Evolutionary conservation across 2,329 filamentous ascomycete genomes (phyloP), one percentile per base, ranked within the genome.

Genomic region (Penicillium sp.): DNA sequence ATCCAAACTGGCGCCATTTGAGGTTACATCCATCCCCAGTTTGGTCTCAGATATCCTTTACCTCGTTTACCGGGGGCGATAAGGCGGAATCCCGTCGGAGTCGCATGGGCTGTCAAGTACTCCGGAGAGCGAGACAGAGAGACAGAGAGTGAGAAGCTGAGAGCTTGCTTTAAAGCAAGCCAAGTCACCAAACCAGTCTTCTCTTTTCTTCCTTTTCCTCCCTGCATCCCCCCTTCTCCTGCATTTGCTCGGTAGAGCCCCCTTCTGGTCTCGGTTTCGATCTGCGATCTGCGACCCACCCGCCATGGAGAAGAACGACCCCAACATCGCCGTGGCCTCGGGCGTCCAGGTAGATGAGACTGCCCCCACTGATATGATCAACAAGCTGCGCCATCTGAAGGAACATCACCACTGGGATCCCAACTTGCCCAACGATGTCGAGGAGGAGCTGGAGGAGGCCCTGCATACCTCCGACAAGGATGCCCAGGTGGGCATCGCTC

Each of bases 331-430:
- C 48, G 52, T 65, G 11, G 64, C 66, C 58, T 55, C 60, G 20
- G 58, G 61, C 48, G 55, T 59, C 20, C 57, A 51, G 57, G 60
- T 63, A 47, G 65, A 71, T 17, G 68, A 67, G 50, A 64, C 60
- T 15, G 67, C 63, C 4, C 60, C 68, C 3, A 65, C 62, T 47
- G 70, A 71, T 34, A 67, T 69, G 3, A 54, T 69, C n/a, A 50
- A 57, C 4, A 67, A 74, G 42, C 78, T 88, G 57, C 82, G 81
- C 68, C 78, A 84, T 57, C 83, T 88, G 69, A 84, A 86, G 68
- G 82, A 82, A 67, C 80, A 84, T 61, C 86, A 89, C 73, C 82
- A 84, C 64, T 83, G 86, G 74, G 87, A 89, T 63, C 86, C 86
- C 41, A 88, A 89, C 68, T 72, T 89, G 64, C 84, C 86, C n/a